Conservation (phyloP, 164 flowering plant genomes). For the Vitis riparia region DNA sequence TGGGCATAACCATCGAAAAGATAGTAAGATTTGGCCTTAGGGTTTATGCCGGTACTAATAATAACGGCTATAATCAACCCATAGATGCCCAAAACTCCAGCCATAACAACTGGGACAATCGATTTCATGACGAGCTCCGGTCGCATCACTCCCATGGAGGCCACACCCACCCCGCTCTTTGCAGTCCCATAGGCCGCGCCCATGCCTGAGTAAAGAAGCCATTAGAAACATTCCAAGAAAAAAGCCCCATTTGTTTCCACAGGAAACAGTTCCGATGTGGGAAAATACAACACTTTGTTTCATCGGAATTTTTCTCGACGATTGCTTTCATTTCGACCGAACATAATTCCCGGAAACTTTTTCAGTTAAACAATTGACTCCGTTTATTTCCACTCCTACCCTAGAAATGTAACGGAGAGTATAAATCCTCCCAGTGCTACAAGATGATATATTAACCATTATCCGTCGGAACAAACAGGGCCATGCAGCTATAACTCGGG, state of each 20-base stretch:
- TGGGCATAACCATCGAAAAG: constrained; percentile 40
- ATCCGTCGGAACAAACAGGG: no score
- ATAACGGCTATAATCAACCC: constrained; percentile 34
- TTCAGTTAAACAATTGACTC: no score
- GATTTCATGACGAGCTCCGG: constrained; percentile 66
- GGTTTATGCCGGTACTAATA: constrained; percentile 45
- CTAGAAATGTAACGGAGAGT: no score
- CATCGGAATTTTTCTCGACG: no score
- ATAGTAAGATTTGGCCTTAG: constrained; percentile 48
- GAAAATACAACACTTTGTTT: neutral
- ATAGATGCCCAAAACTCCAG: constrained; percentile 60
- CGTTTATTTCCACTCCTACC: no score
- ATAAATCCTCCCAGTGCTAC: no score
- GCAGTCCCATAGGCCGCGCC: constrained; percentile 59
- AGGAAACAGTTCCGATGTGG: neutral
- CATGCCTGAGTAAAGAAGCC: constrained; percentile 37
- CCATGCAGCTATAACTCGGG: neutral
- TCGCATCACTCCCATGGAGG: constrained; percentile 67
- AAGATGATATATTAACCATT: neutral
- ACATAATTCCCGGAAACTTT: no score
- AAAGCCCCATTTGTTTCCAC: neutral
- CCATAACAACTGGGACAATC: constrained; percentile 65
- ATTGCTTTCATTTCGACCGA: no score
- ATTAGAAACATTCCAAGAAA: neutral
- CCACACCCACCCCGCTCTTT: constrained; percentile 61